Base-by-base conservation (phyloP, 257 asterid genomes). In the Ilex asprella region DNA sequence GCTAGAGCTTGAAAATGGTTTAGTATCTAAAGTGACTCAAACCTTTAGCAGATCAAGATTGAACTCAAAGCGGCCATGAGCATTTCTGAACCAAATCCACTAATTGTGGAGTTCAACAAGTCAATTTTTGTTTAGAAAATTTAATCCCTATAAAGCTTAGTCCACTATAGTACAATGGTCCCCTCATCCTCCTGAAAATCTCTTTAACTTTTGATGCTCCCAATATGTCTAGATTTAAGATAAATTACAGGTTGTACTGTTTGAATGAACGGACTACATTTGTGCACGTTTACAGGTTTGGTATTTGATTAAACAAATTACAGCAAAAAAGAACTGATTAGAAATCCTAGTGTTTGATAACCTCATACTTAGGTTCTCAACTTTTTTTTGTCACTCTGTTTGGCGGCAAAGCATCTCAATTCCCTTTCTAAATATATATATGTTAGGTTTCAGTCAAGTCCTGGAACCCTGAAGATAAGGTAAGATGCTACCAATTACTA, bases 201-300 rank as follows among this genome's bases (percentile, higher is more conserved):
- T 70, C 46, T 49, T 56, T 50, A 64, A 59, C 56, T 30, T 51
- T 58, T 49, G 56, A 58, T 70, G 21, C 68, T 76, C 21, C 77
- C 53, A 63, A 69, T 59, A 68, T 44, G 49, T 63, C 62, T 43
- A 55, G 39, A 55, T 64, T 32, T 64, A 46, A 31, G 35, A 63
- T 75, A 76, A 58, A 61, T 44, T 76, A 79, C 60, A 66, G 57
- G 10, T 59, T 27, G 11, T 60, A 61, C 9, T 53, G 21, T 52
- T 61, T 31, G 30, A 63, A 78, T 52, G 76, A 76, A 73, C 69
- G 88, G 83, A 59, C 69, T 57, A 27, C 52, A 59, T 59, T 58
- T 62, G 10, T 76, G 79, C 85, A 72, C 81, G 78, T 69, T 55
- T 67, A 50, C 75, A 65, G 66, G 66, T 68, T 73, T 35, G 60